phyloP scores from a whole-genome alignment of 768 basidiomycete species.

The Myochromella boudieri region DNA sequence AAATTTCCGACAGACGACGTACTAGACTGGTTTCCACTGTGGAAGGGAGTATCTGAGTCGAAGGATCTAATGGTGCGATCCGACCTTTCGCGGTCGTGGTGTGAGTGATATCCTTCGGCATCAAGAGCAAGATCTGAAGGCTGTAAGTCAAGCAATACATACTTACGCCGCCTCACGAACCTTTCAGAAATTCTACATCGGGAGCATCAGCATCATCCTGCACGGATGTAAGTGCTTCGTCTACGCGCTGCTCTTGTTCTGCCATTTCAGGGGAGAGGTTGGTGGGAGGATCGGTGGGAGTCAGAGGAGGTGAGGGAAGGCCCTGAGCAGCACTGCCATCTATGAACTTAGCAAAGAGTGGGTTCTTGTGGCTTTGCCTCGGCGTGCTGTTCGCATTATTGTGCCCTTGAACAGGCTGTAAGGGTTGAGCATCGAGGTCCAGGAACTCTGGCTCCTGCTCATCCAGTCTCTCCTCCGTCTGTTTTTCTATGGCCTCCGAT shows the following conservation, averaged over 20 bases:
- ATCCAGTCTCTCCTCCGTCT: constrained; percentile 14
- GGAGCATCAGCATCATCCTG: constrained; percentile 46
- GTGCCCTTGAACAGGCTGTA: constrained; percentile 19
- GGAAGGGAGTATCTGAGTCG: constrained; percentile 9
- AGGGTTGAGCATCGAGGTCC: constrained; percentile 65
- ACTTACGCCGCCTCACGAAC: constrained; percentile 29
- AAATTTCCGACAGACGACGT: no score
- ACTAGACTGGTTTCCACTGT: no score
- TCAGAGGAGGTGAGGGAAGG: constrained; percentile 32
- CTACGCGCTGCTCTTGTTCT: constrained; percentile 43
- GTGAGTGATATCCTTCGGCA: constrained; percentile 76
- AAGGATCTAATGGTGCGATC: constrained; percentile 40
- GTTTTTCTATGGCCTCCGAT: constrained; percentile 9
- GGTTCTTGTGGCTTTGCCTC: constrained; percentile 27
- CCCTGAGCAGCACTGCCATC: constrained; percentile 24
- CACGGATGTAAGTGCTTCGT: constrained; percentile 48
- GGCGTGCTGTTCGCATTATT: constrained; percentile 28
- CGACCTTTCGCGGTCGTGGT: constrained; percentile 37
- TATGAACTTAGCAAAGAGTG: constrained; percentile 31
- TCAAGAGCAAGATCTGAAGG: constrained; percentile 77
- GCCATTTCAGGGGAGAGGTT: constrained; percentile 30
- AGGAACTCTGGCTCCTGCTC: constrained; percentile 76
- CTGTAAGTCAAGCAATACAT: background rate
- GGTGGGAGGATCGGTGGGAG: constrained; percentile 17
- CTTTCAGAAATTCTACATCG: constrained; percentile 60